A percentile compares a stretch with the other conserved stretches of the same genome.
These are phyloP conservation scores for Silene coronaria DNA, from an alignment of 179 eudicot genomes.

Conservation along the genomic window DNA sequence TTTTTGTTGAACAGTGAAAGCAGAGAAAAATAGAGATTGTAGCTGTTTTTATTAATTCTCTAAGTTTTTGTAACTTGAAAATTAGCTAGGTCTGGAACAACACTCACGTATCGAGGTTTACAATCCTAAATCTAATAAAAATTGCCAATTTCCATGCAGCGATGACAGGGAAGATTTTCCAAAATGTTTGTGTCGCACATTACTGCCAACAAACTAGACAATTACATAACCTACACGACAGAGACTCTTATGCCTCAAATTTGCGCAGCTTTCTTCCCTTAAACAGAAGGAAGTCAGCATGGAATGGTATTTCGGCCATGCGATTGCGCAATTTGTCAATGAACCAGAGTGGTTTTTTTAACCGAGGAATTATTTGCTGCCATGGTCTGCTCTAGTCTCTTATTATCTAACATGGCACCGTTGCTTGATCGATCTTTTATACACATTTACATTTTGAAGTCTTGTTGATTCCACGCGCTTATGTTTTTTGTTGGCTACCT, in stretches of 20 bases:
- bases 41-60: too few species aligned
- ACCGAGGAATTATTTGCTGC: conserved; percentile 64
- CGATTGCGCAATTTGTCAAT: conserved; percentile 52
- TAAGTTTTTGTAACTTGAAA: not conserved
- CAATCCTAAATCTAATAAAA: conserved; percentile 44
- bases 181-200: conserved; percentile 64
- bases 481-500: conserved; percentile 5
- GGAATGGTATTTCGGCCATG: conserved; percentile 62
- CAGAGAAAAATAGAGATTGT: too few species aligned
- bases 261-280: conserved; percentile 61
- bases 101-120: conserved; percentile 9
- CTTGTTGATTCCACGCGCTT: not conserved
- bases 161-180: conserved; percentile 74
- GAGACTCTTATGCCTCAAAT: conserved; percentile 48
- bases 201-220: conserved; percentile 78
- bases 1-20: too few species aligned
- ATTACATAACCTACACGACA: conserved; percentile 47
- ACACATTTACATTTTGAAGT: conserved; percentile 6
- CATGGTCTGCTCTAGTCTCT: conserved; percentile 93
- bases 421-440: conserved; percentile 14
- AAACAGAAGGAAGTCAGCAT: conserved; percentile 64
- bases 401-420: conserved; percentile 27
- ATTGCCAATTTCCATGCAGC: conserved; percentile 77
- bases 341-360: conserved; percentile 40
- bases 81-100: conserved; percentile 3